Evolutionary conservation across 148 eudicot genomes (phyloP).

Genomic region (Drosera capensis): DNA sequence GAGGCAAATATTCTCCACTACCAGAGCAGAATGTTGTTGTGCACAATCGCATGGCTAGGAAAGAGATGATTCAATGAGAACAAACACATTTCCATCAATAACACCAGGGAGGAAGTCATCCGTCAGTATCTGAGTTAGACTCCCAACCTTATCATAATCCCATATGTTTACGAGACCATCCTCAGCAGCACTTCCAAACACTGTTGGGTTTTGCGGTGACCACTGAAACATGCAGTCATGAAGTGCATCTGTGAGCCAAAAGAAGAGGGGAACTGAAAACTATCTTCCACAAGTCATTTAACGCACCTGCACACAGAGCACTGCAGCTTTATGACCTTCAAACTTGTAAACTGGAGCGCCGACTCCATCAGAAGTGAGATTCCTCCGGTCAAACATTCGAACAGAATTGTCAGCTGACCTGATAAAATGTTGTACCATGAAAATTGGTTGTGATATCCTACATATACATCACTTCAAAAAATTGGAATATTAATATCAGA

Average conservation of each 20-base stretch:
- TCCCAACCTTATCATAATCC: constrained; percentile 70
- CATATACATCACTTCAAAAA: not conserved
- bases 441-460: not conserved
- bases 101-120: not conserved
- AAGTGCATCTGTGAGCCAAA: not conserved
- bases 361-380: constrained; percentile 42
- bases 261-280: not conserved
- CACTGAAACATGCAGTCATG: constrained; percentile 34
- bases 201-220: constrained; percentile 79
- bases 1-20: too few relatives aligned
- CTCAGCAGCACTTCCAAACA: constrained; percentile 94
- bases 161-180: constrained; percentile 80
- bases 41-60: too few relatives aligned
- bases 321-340: constrained; percentile 84
- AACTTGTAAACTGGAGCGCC: constrained; percentile 72
- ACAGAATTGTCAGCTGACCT: constrained; percentile 90
- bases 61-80: not conserved
- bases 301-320: constrained; percentile 91
- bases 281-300: not conserved
- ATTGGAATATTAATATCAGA: not conserved
- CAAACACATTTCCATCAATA: not conserved
- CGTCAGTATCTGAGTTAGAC: not conserved
- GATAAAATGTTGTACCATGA: constrained; percentile 1
- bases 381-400: constrained; percentile 77
- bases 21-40: too few relatives aligned